Percentiles rank a stretch among this genome's conserved stretches.
Evolutionary conservation across 805 yeast species (phyloP).

Genomic region (Ogataea trehalophila): DNA sequence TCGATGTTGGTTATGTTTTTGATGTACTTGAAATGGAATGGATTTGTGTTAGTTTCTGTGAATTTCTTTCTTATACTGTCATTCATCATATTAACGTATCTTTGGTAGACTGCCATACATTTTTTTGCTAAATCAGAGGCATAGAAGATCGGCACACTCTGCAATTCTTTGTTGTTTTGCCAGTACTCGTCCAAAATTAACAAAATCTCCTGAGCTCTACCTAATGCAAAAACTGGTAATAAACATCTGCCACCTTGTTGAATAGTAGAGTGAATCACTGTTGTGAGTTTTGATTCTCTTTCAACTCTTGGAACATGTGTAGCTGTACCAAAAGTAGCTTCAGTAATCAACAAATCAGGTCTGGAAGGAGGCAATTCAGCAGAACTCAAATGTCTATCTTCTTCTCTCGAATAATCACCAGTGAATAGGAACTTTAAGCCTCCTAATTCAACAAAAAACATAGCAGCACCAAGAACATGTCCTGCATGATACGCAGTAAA

Average conservation of each 20-base stretch:
- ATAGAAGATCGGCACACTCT: constrained; percentile 76
- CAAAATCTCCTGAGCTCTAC: constrained; percentile 92
- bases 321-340: constrained; percentile 97
- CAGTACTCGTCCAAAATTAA: constrained; percentile 93
- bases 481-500: constrained; percentile 99
- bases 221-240: constrained; percentile 93
- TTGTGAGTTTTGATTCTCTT: constrained; percentile 77
- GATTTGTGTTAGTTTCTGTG: constrained; percentile 77
- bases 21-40: constrained; percentile 84
- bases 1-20: constrained; percentile 76
- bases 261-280: constrained; percentile 77
- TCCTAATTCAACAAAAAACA: constrained; percentile 93
- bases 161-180: constrained; percentile 77
- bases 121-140: constrained; percentile 92
- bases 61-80: constrained; percentile 75
- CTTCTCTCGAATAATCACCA: constrained; percentile 96
- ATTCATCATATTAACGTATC: constrained; percentile 96
- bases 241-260: constrained; percentile 87
- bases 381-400: constrained; percentile 88
- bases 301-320: constrained; percentile 88
- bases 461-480: constrained; percentile 98
- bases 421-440: constrained; percentile 86
- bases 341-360: constrained; percentile 89
- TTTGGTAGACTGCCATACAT: constrained; percentile 96
- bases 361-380: constrained; percentile 89